Conservation (phyloP, 75 land plant species). For the Pinus albicaulis region DNA sequence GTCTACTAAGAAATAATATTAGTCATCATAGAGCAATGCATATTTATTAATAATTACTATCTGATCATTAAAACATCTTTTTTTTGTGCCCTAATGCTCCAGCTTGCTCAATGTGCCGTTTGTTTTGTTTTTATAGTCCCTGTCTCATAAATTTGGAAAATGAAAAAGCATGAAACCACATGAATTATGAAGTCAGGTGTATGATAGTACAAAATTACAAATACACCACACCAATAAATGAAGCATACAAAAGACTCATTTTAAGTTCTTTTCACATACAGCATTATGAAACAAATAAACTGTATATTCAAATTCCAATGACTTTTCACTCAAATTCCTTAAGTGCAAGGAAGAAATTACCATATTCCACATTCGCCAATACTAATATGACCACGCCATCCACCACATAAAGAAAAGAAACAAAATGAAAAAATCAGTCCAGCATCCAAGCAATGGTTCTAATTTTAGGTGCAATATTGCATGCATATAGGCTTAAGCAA, state of each 20-base stretch:
- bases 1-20: too few species aligned
- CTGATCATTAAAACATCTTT: background rate
- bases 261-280: background rate
- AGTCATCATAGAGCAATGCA: background rate
- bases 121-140: background rate
- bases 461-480: background rate
- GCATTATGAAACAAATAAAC: background rate
- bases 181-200: background rate
- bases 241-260: background rate
- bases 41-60: background rate
- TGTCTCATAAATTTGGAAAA: background rate
- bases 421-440: slow-evolving; percentile 4
- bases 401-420: slow-evolving; percentile 1
- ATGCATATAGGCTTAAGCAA: background rate
- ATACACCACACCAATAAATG: background rate
- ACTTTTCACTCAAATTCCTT: background rate
- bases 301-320: background rate
- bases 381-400: slow-evolving; percentile 42
- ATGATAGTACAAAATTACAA: background rate
- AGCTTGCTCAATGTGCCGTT: background rate
- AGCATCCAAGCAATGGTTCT: background rate
- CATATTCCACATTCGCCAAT: slow-evolving; percentile 99
- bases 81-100: background rate
- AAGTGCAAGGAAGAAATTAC: slow-evolving; percentile 29
- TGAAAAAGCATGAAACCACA: too few species aligned